Evolutionary conservation across 2,329 filamentous ascomycete species (phyloP).

Genomic region (Phaeosphaeriaceae sp.): DNA sequence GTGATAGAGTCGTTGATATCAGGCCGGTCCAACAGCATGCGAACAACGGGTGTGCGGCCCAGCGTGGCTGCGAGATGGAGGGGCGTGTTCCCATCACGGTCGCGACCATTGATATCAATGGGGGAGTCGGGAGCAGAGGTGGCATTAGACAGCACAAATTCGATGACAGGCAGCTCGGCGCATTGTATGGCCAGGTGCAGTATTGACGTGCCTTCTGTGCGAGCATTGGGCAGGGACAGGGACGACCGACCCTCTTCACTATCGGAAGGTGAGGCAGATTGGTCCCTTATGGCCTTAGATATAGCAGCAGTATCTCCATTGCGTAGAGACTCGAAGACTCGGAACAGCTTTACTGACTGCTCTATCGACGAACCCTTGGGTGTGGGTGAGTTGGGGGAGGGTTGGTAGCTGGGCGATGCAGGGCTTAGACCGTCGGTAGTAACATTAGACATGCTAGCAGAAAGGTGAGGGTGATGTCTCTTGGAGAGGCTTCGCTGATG

Average conservation of each 20-base stretch:
- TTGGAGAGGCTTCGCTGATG: constrained; percentile 38
- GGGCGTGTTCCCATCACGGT: constrained; percentile 93
- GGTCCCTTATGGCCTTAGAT: constrained; percentile 80
- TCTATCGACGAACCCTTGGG: constrained; percentile 67
- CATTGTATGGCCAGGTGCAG: constrained; percentile 95
- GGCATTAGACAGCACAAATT: constrained; percentile 82
- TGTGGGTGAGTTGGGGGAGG: constrained; percentile 35
- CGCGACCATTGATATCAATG: constrained; percentile 85
- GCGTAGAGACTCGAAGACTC: constrained; percentile 88
- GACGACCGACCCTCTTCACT: constrained; percentile 62
- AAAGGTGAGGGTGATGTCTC: constrained; percentile 36
- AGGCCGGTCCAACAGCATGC: constrained; percentile 79
- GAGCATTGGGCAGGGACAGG: constrained; percentile 46
- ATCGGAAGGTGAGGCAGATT: constrained; percentile 49
- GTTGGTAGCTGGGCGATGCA: constrained; percentile 21
- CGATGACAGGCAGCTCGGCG: constrained; percentile 88
- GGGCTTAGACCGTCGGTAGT: constrained; percentile 23
- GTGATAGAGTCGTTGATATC: constrained; percentile 86
- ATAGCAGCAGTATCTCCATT: constrained; percentile 91
- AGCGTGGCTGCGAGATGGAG: constrained; percentile 86
- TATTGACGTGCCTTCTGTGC: constrained; percentile 82
- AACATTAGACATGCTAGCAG: constrained; percentile 35
- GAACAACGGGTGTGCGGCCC: constrained; percentile 80
- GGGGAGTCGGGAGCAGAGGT: constrained; percentile 60
- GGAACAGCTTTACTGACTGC: constrained; percentile 92